Base-by-base conservation (phyloP, 306 rosid genomes). In the Myrica gale region DNA sequence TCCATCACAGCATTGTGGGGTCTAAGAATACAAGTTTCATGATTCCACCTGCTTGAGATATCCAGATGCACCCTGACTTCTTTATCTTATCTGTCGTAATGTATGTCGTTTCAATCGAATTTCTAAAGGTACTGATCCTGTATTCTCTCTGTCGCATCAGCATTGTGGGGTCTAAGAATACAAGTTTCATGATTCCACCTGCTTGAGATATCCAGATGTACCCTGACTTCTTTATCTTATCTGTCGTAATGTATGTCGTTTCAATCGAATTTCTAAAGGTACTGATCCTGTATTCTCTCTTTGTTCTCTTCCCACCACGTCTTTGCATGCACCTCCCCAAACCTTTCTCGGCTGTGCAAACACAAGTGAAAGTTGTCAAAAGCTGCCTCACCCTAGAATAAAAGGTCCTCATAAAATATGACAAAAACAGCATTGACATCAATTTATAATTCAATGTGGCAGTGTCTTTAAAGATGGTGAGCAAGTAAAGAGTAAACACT, bases 231-330 rank as follows among this genome's bases (percentile, higher is more conserved):
- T 83, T 48, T 65, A 44, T 67, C 45, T 71, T 16, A 53, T 73
- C 73, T 60, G 70, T 76, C 45, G 67, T 78, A 65, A 51, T 57
- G 51, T 16, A 56, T 76, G 55, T 74, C 47, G 51, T 65, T 66
- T 57, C 39, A 68, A 55, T 37, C n/a, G 43, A 76, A 56, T 73
- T 72, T 72, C 90, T 87, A 95, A 63, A 92, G 92, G 79, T 88
- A 95, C 71, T 95, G 91, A 74, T 90, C 88, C 70, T 88, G 93
- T 81, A 95, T 87, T 77, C 99, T 90, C 50, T 87, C 99, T 72
- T 87, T 87, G 84, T 96, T 96, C 32, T 84, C 90, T 21, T 90
- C 97, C 99, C 99, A 96, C 99, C 99, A 96, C 8, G 50, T 74
- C 87, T 87, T 90, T 0, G 99, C 99, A 9, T 80, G 77, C 61